phyloP scores from a whole-genome alignment of 73 alveolate genomes.

The Stentor coeruleus region DNA sequence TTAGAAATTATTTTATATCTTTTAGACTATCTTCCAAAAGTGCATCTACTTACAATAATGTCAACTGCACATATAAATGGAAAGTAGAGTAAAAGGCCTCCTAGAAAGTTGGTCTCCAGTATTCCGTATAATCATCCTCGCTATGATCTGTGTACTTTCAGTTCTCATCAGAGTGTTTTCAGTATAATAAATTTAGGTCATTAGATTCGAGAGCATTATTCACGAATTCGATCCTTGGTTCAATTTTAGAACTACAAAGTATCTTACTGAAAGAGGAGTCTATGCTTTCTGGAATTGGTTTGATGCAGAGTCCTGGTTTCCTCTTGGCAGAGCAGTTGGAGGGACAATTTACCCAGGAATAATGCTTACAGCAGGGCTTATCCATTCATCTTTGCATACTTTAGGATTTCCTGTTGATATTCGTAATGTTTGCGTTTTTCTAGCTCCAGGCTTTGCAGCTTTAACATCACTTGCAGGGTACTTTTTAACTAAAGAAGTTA shows the following conservation, averaged over 20 bases:
- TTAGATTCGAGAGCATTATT: conserved; percentile 93
- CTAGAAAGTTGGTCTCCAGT: conserved; percentile 75
- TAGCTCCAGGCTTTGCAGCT: conserved; percentile 98
- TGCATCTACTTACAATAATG: too few relatives aligned
- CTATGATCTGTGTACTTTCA: conserved; percentile 74
- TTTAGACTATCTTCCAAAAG: too few relatives aligned
- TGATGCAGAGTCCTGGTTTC: conserved; percentile 99
- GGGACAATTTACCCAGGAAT: conserved; percentile 99
- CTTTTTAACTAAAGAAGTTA: conserved; percentile 92
- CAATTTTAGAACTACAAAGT: conserved; percentile 93
- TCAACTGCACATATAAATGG: too few relatives aligned
- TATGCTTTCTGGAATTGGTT: conserved; percentile 99
- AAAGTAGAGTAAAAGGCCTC: background rate
- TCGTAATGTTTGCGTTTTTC: conserved; percentile 97
- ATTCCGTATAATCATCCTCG: conserved; percentile 74
- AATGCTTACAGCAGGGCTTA: conserved; percentile 91
- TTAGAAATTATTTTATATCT: too few relatives aligned
- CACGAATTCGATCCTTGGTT: conserved; percentile 99
- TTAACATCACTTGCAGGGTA: conserved; percentile 94
- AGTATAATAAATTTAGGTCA: conserved; percentile 46
- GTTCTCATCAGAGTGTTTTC: conserved; percentile 94
- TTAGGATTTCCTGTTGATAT: conserved; percentile 95
- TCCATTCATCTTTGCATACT: conserved; percentile 85
- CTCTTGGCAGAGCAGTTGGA: conserved; percentile 98
- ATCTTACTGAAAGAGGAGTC: conserved; percentile 90